Conservation (phyloP, 768 basidiomycete species). For the Clitopilus passeckerianus region DNA sequence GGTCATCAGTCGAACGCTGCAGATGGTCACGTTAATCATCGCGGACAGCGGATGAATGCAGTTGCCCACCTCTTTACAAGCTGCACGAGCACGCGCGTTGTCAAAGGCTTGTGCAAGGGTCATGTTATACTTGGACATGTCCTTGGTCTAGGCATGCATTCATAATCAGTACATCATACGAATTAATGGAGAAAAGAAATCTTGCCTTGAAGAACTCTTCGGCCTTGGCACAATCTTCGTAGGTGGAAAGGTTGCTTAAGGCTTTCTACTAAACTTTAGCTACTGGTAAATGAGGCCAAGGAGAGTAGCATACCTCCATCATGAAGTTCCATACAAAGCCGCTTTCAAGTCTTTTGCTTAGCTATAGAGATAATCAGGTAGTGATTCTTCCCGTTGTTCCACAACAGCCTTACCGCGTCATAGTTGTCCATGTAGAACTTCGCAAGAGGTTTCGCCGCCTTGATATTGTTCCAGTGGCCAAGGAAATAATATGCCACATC, state of each 20-base stretch:
- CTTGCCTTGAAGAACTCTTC: constrained; percentile 68
- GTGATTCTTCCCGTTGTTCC: background rate
- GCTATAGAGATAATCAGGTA: constrained; percentile 24
- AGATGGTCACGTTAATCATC: background rate
- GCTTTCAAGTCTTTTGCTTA: constrained; percentile 66
- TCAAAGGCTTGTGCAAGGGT: constrained; percentile 66
- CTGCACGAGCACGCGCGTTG: constrained; percentile 51
- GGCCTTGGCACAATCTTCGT: constrained; percentile 58
- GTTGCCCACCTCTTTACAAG: constrained; percentile 46
- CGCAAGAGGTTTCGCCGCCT: constrained; percentile 46
- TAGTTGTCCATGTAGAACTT: constrained; percentile 70
- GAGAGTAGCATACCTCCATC: constrained; percentile 37
- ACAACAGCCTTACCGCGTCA: constrained; percentile 39
- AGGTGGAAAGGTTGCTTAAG: constrained; percentile 42
- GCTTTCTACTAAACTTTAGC: constrained; percentile 7
- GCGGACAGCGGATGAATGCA: background rate
- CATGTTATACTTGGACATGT: constrained; percentile 65
- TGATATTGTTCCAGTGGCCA: constrained; percentile 51
- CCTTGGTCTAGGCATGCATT: constrained; percentile 44
- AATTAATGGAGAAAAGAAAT: too few relatives aligned
- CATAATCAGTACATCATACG: constrained; percentile 19
- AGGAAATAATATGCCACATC: constrained; percentile 62
- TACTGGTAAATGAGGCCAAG: background rate
- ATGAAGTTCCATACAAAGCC: constrained; percentile 55
- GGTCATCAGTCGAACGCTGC: constrained; percentile 50